Evolutionary conservation across 352 stramenopile genomes (phyloP).

Genomic region (Aphanomyces invadans): DNA sequence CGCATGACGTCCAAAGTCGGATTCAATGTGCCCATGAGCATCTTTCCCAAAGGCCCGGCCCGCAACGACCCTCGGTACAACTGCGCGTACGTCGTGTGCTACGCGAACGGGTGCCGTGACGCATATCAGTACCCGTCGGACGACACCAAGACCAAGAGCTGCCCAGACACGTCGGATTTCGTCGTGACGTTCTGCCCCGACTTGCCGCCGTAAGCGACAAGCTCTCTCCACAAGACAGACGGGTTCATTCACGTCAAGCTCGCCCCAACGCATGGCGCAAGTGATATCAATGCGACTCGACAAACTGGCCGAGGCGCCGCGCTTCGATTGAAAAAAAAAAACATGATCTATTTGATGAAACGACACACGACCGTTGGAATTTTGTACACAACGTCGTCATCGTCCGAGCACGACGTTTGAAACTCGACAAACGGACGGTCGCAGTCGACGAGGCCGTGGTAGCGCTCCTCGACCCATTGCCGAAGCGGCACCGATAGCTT

Average conservation of each 20-base stretch:
- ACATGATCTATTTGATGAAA: too few relatives aligned
- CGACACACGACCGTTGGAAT: constrained; percentile 77
- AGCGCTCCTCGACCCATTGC: constrained; percentile 62
- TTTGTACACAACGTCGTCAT: constrained; percentile 72
- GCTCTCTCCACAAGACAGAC: too few relatives aligned
- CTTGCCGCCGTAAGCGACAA: constrained; percentile 8
- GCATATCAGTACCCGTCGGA: constrained; percentile 64
- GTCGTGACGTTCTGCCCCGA: constrained; percentile 54
- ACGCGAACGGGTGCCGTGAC: constrained; percentile 49
- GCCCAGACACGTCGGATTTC: constrained; percentile 41
- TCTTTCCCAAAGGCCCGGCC: neutral
- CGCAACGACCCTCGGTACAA: constrained; percentile 28
- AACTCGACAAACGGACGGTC: constrained; percentile 76
- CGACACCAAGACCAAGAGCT: constrained; percentile 63
- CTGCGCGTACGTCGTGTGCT: constrained; percentile 44
- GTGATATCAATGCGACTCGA: too few relatives aligned
- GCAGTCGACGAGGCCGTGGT: constrained; percentile 75
- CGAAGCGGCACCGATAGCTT: constrained; percentile 52
- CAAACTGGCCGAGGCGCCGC: too few relatives aligned
- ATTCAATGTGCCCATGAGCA: constrained; percentile 54
- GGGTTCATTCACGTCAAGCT: too few relatives aligned
- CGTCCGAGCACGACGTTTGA: constrained; percentile 78
- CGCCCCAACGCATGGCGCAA: too few relatives aligned
- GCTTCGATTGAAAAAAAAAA: too few relatives aligned
- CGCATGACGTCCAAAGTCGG: constrained; percentile 38